These are phyloP conservation scores for Microthlaspi erraticum DNA, from an alignment of 345 rosid species.

Conservation along the genomic window DNA sequence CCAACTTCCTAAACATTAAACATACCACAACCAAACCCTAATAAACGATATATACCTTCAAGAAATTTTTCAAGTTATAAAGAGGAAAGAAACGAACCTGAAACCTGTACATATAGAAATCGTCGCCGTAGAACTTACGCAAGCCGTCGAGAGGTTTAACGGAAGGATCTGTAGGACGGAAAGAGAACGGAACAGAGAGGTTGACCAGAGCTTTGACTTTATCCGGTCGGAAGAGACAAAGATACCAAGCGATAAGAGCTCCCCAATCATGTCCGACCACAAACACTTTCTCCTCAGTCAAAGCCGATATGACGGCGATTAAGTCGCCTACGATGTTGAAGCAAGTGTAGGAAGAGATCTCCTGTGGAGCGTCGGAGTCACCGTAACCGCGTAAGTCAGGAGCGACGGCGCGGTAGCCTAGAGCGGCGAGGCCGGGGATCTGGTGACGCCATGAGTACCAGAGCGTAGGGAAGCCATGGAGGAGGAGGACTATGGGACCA, in stretches of 20 bases:
- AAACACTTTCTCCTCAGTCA: conserved; percentile 44
- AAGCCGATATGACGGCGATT: conserved; percentile 17
- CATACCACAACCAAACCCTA: neutral
- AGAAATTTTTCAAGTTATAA: no score
- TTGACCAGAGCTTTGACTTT: conserved; percentile 44
- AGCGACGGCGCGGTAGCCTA: conserved; percentile 45
- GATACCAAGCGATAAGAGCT: conserved; percentile 44
- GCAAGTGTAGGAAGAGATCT: conserved; percentile 40
- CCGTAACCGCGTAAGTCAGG: conserved; percentile 49
- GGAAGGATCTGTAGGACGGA: conserved; percentile 10
- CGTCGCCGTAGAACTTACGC: conserved; percentile 62
- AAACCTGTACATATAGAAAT: conserved; percentile 77
- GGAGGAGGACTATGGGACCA: conserved; percentile 39
- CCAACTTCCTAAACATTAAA: conserved; percentile 45
- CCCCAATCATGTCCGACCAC: conserved; percentile 51
- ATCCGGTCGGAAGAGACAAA: conserved; percentile 42
- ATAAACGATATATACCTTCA: neutral
- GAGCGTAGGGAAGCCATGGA: conserved; percentile 47
- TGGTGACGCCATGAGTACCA: conserved; percentile 51
- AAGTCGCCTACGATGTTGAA: conserved; percentile 41
- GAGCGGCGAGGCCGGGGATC: conserved; percentile 40
- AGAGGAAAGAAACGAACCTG: conserved; percentile 55
- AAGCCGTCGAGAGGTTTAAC: conserved; percentile 52
- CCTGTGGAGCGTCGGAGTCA: conserved; percentile 36
- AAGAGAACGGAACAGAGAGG: conserved; percentile 41